These are phyloP conservation scores for Pseudonectria foliicola DNA, from an alignment of 2,329 filamentous ascomycete genomes.

Conservation along the genomic window DNA sequence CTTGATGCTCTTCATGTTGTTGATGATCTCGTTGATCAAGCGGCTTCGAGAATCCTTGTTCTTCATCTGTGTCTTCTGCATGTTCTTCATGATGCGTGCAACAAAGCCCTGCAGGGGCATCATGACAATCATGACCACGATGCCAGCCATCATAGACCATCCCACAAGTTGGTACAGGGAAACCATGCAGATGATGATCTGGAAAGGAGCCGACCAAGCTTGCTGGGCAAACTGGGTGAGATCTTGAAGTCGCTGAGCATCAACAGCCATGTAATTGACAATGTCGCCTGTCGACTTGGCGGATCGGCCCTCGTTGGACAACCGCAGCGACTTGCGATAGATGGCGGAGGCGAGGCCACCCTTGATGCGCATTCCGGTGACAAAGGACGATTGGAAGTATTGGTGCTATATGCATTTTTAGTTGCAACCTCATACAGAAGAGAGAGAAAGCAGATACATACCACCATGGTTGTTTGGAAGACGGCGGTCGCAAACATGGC, in stretches of 20 bases:
- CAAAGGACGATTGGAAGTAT: slow-evolving; percentile 93
- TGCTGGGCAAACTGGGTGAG: slow-evolving; percentile 93
- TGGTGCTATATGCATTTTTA: slow-evolving; percentile 54
- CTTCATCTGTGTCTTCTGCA: slow-evolving; percentile 97
- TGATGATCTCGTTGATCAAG: slow-evolving; percentile 93
- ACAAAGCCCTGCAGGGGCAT: slow-evolving; percentile 92
- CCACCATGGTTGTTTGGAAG: slow-evolving; percentile 76
- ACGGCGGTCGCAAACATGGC: slow-evolving; percentile 88
- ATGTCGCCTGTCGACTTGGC: slow-evolving; percentile 93
- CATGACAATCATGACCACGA: slow-evolving; percentile 95
- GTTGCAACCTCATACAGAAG: neutral
- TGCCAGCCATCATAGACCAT: slow-evolving; percentile 89
- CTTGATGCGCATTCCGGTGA: slow-evolving; percentile 96
- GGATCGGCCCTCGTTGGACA: slow-evolving; percentile 89
- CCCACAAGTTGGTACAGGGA: slow-evolving; percentile 95
- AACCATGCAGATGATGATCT: slow-evolving; percentile 91
- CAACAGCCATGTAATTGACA: slow-evolving; percentile 98
- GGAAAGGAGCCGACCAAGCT: slow-evolving; percentile 93
- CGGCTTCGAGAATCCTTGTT: slow-evolving; percentile 94
- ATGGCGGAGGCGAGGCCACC: slow-evolving; percentile 83
- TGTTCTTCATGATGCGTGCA: slow-evolving; percentile 82
- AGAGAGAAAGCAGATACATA: slow-evolving; percentile 17
- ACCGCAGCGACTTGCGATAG: slow-evolving; percentile 80
- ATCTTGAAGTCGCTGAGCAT: slow-evolving; percentile 91
- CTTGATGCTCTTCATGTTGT: slow-evolving; percentile 99